Evolutionary conservation across 495 filamentous ascomycete genomes (phyloP).

Genomic region (Sabuloglossum arenarium): DNA sequence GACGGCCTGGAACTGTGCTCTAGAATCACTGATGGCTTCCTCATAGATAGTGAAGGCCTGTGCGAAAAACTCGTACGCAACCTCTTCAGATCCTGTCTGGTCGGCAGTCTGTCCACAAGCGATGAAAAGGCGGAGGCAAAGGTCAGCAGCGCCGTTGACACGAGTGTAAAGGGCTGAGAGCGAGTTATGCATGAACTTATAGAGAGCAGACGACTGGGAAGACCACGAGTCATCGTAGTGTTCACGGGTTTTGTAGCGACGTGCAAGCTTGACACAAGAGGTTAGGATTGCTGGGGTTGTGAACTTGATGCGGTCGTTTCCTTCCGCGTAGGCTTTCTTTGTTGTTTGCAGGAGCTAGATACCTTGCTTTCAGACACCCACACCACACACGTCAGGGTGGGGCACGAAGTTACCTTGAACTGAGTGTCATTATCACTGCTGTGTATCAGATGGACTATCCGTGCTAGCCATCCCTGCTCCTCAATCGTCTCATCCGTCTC

Average conservation of each 20-base stretch:
- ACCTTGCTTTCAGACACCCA: too few relatives aligned
- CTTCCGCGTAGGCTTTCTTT: constrained; percentile 72
- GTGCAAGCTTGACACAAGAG: constrained; percentile 71
- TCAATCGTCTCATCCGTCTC: constrained; percentile 94
- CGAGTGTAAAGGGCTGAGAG: constrained; percentile 78
- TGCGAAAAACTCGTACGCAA: constrained; percentile 94
- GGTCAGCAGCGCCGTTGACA: constrained; percentile 66
- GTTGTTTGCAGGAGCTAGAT: constrained; percentile 62
- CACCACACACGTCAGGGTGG: too few relatives aligned
- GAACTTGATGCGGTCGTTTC: constrained; percentile 86
- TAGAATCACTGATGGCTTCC: constrained; percentile 81
- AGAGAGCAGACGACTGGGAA: constrained; percentile 67
- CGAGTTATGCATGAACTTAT: constrained; percentile 82
- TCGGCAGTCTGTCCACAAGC: constrained; percentile 86
- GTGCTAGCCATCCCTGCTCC: constrained; percentile 89
- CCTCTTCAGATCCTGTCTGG: constrained; percentile 81
- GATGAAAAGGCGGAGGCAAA: constrained; percentile 72
- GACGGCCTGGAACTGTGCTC: constrained; percentile 93
- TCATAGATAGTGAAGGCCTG: constrained; percentile 98
- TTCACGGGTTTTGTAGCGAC: constrained; percentile 74
- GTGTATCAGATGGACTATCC: constrained; percentile 74
- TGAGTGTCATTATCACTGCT: constrained; percentile 78
- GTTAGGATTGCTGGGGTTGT: constrained; percentile 87
- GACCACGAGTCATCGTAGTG: constrained; percentile 94
- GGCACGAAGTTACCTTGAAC: constrained; percentile 37